Evolutionary conservation across 23 red algal species (phyloP).

Genomic region (Gracilaria caudata): DNA sequence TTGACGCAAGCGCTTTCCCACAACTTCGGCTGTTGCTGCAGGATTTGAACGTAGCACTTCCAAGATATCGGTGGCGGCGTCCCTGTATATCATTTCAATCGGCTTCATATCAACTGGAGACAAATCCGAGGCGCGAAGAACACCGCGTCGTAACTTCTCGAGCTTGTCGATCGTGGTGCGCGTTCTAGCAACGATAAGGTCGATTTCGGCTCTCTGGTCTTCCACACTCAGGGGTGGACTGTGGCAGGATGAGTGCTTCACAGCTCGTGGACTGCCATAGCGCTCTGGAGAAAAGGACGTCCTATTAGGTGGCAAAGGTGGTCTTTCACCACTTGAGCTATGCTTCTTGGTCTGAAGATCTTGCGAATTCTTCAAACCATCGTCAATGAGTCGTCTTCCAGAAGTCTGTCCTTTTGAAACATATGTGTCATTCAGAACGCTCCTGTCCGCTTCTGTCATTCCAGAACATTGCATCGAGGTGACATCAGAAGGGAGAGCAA

Average conservation of each 20-base stretch:
- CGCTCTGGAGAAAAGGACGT: background rate
- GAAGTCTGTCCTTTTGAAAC: conserved; percentile 25
- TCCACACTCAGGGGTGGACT: conserved; percentile 17
- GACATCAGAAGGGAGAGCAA: conserved; percentile 37
- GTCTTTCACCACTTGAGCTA: background rate
- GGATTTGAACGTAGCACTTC: conserved; percentile 52
- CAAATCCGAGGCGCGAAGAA: background rate
- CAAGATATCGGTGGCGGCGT: conserved; percentile 37
- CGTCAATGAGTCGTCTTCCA: conserved; percentile 3
- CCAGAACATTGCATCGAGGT: conserved; percentile 39
- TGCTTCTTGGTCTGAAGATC: background rate
- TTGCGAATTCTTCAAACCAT: background rate
- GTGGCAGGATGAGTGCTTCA: background rate
- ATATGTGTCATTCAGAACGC: conserved; percentile 40
- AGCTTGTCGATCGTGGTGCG: conserved; percentile 12
- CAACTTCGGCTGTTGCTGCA: conserved; percentile 11
- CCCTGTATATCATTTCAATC: conserved; percentile 56
- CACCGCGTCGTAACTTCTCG: conserved; percentile 17
- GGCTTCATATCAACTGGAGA: conserved; percentile 51
- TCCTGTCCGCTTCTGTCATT: conserved; percentile 27
- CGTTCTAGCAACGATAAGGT: conserved; percentile 24
- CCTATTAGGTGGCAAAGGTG: background rate
- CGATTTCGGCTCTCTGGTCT: conserved; percentile 47
- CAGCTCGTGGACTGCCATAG: conserved; percentile 18
- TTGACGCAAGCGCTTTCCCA: conserved; percentile 48